Conservation (phyloP, 305 asterid genomes). For the Caryopteris hybrid region DNA sequence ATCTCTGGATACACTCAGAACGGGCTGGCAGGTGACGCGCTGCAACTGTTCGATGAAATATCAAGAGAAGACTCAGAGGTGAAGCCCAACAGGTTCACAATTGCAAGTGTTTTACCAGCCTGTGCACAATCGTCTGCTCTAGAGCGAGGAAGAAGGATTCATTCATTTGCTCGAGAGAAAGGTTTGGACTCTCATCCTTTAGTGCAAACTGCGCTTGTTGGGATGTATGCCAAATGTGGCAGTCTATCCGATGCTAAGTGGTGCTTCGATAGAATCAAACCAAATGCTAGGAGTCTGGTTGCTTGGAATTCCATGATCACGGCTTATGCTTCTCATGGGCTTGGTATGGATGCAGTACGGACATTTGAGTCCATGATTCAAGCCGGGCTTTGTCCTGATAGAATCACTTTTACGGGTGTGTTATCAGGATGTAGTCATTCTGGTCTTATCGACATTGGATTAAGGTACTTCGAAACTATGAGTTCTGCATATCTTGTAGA, state of each 20-base stretch:
- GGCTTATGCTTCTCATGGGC: slow-evolving; percentile 72
- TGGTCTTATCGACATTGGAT: slow-evolving; percentile 61
- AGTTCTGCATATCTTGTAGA: slow-evolving; percentile 34
- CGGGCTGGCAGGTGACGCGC: slow-evolving; percentile 50
- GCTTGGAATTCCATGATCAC: slow-evolving; percentile 72
- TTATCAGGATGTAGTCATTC: slow-evolving; percentile 74
- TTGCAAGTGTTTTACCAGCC: slow-evolving; percentile 74
- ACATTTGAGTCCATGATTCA: slow-evolving; percentile 49
- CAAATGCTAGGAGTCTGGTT: slow-evolving; percentile 33
- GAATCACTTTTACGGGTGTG: slow-evolving; percentile 57
- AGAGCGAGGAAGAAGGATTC: slow-evolving; percentile 60
- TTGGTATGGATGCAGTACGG: slow-evolving; percentile 40
- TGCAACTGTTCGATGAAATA: slow-evolving; percentile 58
- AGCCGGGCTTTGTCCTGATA: slow-evolving; percentile 56
- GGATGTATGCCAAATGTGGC: slow-evolving; percentile 81
- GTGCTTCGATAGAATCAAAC: slow-evolving; percentile 47
- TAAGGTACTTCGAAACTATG: slow-evolving; percentile 54
- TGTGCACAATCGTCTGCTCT: slow-evolving; percentile 66
- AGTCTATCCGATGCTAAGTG: slow-evolving; percentile 52
- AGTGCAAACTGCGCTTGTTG: slow-evolving; percentile 57
- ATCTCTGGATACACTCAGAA: slow-evolving; percentile 86
- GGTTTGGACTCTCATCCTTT: slow-evolving; percentile 53
- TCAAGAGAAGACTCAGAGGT: slow-evolving; percentile 32
- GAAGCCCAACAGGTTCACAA: slow-evolving; percentile 75
- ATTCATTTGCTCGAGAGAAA: slow-evolving; percentile 38